Evolutionary conservation across 257 asterid species (phyloP), one percentile per base, ranked within the genome.

Genomic region (Solanum gandarillasii): DNA sequence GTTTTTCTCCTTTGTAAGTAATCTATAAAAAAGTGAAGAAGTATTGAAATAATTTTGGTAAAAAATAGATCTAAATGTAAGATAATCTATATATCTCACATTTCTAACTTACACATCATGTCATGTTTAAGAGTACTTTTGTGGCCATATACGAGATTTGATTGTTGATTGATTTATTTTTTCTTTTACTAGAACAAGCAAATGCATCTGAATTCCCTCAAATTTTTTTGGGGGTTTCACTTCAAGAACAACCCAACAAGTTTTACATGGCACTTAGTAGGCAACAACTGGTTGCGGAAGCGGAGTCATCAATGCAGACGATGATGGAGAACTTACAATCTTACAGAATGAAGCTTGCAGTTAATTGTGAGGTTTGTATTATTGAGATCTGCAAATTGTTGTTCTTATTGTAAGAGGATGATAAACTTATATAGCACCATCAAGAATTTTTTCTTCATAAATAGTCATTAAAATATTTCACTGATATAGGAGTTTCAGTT

Each of bases 281-380:
- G 87, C 95, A 94, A 92, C 92, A 94, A 52, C 88, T 95, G 84
- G 95, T 97, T 60, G 91, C 93, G 87, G 99, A 97, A 94, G 96
- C 99, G 6, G 99, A 95, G 46, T 91, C 96, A 12, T 91, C 92
- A 71, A 94, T 97, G 90, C 98, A 95, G 95, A 91, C 81, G 83
- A 97, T 95, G 86, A 97, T 97, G 99, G 99, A 97, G 90, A 95
- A 95, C 89, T 89, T 95, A 88, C 98, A 97, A 87, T 72, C 25
- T 72, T 72, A 72, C 8, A 34, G 10, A 72, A 70, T 7, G 38
- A 70, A 32, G 38, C 12, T 13, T 70, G 75, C 38, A 6, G 12
- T 29, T 70, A 70, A 29, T 70, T 71, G 34, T 71, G 78, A 71
- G 78, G 78, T 71, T 31, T 31, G 41, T 16, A 8, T 71, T 68